Base-by-base conservation (phyloP, 73 alveolate genomes). In the Strombidium stylifer region DNA sequence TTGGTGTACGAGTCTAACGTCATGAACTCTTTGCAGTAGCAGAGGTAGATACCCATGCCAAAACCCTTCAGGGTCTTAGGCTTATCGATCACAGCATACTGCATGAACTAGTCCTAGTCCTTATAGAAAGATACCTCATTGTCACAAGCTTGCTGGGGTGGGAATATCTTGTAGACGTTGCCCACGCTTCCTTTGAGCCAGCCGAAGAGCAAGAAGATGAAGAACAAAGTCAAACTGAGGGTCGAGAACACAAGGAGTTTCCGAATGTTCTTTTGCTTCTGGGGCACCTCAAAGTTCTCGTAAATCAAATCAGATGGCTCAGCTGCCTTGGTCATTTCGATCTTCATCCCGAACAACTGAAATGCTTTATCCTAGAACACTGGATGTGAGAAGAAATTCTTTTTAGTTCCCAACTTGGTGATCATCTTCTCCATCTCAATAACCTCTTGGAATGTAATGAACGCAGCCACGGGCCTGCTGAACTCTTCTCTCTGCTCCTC, bases 281-380 rank as follows among this genome's bases (percentile, higher is more conserved):
- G 12, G 3, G 64, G 36, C 41, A 54, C 8, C 5, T 54, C 53
- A n/a, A 41, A 35, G 24, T 69, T 53, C 24, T 69, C 83, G 73
- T 73, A 69, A 12, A 69, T 69, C 8, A 69, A 55, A 56, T 69
- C 55, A 2, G 83, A 55, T 16, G 83, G 83, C 57, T 69, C 79
- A 20, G 79, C 7, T 6, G 79, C 79, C 8, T 27, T 32, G 7
- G n/a, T n/a, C n/a, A n/a, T n/a, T n/a, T n/a, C n/a, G n/a, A n/a
- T n/a, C n/a, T n/a, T n/a, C n/a, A n/a, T 28, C 19, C 16, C 45
- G 7, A 6, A 5, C 6, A 3, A 48, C 42, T 20, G n/a, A n/a
- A n/a, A n/a, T n/a, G n/a, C n/a, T n/a, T n/a, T n/a, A n/a, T n/a
- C n/a, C n/a, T n/a, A n/a, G n/a, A n/a, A n/a, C n/a, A n/a, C n/a